phyloP scores from a whole-genome alignment of 768 basidiomycete genomes.

The Pisolithus albus region DNA sequence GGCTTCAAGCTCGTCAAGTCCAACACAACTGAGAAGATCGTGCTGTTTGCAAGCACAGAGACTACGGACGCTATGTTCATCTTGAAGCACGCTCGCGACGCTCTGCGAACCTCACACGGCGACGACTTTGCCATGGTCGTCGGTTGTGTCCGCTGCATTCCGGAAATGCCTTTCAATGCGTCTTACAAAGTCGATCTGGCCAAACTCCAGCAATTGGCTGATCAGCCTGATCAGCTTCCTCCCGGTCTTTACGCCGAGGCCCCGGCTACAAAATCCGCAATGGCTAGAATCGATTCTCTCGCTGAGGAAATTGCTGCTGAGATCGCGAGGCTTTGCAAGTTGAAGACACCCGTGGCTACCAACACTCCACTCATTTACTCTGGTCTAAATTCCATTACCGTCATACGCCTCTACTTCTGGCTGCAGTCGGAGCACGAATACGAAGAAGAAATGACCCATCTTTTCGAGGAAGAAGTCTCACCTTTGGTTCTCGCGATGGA shows the following conservation, averaged over 20 bases:
- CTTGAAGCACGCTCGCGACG: constrained; percentile 19
- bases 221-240: constrained; percentile 8
- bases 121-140: constrained; percentile 19
- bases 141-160: constrained; percentile 19
- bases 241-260: constrained; percentile 14
- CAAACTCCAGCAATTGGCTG: constrained; percentile 20
- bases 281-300: constrained; percentile 14
- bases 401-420: constrained; percentile 27
- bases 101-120: constrained; percentile 10
- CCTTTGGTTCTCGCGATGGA: constrained; percentile 24
- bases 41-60: constrained; percentile 17
- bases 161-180: constrained; percentile 25
- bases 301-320: constrained; percentile 30
- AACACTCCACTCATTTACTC: constrained; percentile 28
- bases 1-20: constrained; percentile 26
- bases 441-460: constrained; percentile 21
- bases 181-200: constrained; percentile 27
- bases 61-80: constrained; percentile 14
- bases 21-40: constrained; percentile 17
- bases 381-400: constrained; percentile 27
- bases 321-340: constrained; percentile 25
- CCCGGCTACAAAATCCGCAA: background rate
- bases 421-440: constrained; percentile 28
- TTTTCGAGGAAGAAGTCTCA: constrained; percentile 28
- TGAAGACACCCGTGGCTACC: constrained; percentile 18